Evolutionary conservation across 2,329 filamentous ascomycete species (phyloP).

Genomic region (Alternaria gansuensis): DNA sequence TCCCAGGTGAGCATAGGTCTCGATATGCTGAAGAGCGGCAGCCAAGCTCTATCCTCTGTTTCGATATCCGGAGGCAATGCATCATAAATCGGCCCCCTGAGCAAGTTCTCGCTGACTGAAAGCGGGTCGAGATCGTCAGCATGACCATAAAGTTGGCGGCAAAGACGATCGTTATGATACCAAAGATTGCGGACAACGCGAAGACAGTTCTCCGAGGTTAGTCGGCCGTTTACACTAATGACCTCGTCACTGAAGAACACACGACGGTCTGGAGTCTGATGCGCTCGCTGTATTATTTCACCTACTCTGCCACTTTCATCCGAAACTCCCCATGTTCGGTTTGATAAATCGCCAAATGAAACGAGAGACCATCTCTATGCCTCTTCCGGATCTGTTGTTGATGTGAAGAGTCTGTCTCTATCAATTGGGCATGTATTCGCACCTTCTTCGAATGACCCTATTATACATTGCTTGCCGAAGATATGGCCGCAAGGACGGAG

Average conservation of each 20-base stretch:
- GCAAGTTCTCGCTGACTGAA: not conserved
- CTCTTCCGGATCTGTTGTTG: not conserved
- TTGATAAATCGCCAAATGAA: not conserved
- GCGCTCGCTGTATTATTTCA: not conserved
- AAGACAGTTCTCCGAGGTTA: constrained; percentile 6
- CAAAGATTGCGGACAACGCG: constrained; percentile 12
- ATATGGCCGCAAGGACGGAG: constrained; percentile 26
- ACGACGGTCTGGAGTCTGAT: not conserved
- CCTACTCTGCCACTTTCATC: not conserved
- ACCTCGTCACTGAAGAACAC: constrained; percentile 12
- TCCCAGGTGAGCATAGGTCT: constrained; percentile 10
- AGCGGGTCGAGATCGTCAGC: not conserved
- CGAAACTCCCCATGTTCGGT: not conserved
- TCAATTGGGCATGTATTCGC: constrained; percentile 9
- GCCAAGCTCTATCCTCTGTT: not conserved
- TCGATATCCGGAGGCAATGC: constrained; percentile 12
- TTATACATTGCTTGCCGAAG: constrained; percentile 25
- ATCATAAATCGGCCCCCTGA: not conserved
- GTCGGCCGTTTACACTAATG: constrained; percentile 8
- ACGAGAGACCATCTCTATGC: not conserved
- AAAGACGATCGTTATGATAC: constrained; percentile 8
- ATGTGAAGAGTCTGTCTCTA: constrained; percentile 4
- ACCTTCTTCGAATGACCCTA: constrained; percentile 9
- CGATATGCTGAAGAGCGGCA: constrained; percentile 1
- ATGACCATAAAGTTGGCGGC: not conserved